These are phyloP conservation scores for Scedosporium apiospermum DNA, from an alignment of 2,329 filamentous ascomycete species.

Conservation along the genomic window DNA sequence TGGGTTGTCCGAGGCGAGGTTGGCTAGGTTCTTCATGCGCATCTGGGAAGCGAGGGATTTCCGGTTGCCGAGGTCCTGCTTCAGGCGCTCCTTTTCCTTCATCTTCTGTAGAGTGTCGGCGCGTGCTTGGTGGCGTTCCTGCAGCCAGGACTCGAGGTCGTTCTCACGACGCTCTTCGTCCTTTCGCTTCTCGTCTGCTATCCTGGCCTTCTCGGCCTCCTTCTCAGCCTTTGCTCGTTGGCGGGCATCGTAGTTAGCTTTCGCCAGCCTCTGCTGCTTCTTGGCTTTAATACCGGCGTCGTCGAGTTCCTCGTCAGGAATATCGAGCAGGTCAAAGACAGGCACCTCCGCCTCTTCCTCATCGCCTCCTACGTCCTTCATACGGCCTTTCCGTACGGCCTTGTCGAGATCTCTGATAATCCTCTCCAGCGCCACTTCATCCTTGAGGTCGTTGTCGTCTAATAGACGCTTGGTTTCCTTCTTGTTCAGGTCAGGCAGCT, in stretches of 20 bases:
- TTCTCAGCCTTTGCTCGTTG: slow-evolving; percentile 94
- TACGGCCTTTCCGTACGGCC: slow-evolving; percentile 78
- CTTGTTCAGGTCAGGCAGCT: slow-evolving; percentile 68
- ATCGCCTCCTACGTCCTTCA: slow-evolving; percentile 80
- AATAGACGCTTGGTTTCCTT: slow-evolving; percentile 82
- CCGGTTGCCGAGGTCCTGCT: slow-evolving; percentile 89
- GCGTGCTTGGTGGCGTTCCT: slow-evolving; percentile 69
- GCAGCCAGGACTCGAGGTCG: slow-evolving; percentile 78
- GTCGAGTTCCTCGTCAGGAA: slow-evolving; percentile 86
- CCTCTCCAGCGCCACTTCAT: slow-evolving; percentile 77
- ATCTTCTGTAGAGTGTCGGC: slow-evolving; percentile 66
- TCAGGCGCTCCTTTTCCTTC: slow-evolving; percentile 86
- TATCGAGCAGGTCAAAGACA: slow-evolving; percentile 78
- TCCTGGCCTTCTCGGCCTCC: slow-evolving; percentile 77
- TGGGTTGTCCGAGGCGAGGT: slow-evolving; percentile 83
- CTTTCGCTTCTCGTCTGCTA: slow-evolving; percentile 72
- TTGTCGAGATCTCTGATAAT: slow-evolving; percentile 84
- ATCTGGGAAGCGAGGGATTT: slow-evolving; percentile 95
- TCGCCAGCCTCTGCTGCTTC: slow-evolving; percentile 82
- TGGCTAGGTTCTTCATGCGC: slow-evolving; percentile 96
- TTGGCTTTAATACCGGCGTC: slow-evolving; percentile 89
- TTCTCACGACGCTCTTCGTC: slow-evolving; percentile 79
- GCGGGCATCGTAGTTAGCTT: slow-evolving; percentile 88
- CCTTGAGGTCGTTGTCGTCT: slow-evolving; percentile 84
- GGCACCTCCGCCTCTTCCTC: slow-evolving; percentile 75